Percentiles rank a stretch among this genome's conserved stretches.
phyloP scores from a whole-genome alignment of 2,329 filamentous ascomycete genomes.

The Penicillium brevicompactum region DNA sequence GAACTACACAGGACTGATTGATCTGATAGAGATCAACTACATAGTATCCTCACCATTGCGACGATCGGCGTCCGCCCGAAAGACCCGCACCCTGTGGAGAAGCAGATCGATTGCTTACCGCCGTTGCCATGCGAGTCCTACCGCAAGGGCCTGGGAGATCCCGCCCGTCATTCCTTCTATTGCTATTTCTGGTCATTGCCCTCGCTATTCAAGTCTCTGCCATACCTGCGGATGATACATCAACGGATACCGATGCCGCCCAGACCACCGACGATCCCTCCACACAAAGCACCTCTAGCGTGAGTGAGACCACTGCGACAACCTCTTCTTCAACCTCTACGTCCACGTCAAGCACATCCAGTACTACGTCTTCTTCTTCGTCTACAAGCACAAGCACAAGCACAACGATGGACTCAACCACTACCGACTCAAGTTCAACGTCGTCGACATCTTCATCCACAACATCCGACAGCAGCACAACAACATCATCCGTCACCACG shows the following conservation, averaged over 20 bases:
- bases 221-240: slow-evolving; percentile 18
- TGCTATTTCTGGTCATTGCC: slow-evolving; percentile 18
- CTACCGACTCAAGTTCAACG: slow-evolving; percentile 26
- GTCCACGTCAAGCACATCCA: slow-evolving; percentile 13
- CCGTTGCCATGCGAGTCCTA: slow-evolving; percentile 20
- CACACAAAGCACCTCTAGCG: slow-evolving; percentile 23
- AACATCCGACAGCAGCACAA: slow-evolving; percentile 16
- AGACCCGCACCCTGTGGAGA: slow-evolving; percentile 28
- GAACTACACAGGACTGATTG: background rate
- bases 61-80: slow-evolving; percentile 18
- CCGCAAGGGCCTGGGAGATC: slow-evolving; percentile 15
- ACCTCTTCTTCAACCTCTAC: slow-evolving; percentile 18
- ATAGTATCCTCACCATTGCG: slow-evolving; percentile 11
- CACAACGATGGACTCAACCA: slow-evolving; percentile 20
- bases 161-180: slow-evolving; percentile 15
- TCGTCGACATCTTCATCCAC: slow-evolving; percentile 27
- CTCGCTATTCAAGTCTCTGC: slow-evolving; percentile 22
- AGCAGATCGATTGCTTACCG: slow-evolving; percentile 21
- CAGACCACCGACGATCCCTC: slow-evolving; percentile 26
- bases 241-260: slow-evolving; percentile 21
- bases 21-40: slow-evolving; percentile 1
- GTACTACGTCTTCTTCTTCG: slow-evolving; percentile 15
- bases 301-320: slow-evolving; percentile 16
- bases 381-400: slow-evolving; percentile 18
- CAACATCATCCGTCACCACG: slow-evolving; percentile 23